Percentiles rank a stretch among this genome's conserved stretches.
phyloP scores from a whole-genome alignment of 2,329 filamentous ascomycete species.

The Monosporascus sp. region DNA sequence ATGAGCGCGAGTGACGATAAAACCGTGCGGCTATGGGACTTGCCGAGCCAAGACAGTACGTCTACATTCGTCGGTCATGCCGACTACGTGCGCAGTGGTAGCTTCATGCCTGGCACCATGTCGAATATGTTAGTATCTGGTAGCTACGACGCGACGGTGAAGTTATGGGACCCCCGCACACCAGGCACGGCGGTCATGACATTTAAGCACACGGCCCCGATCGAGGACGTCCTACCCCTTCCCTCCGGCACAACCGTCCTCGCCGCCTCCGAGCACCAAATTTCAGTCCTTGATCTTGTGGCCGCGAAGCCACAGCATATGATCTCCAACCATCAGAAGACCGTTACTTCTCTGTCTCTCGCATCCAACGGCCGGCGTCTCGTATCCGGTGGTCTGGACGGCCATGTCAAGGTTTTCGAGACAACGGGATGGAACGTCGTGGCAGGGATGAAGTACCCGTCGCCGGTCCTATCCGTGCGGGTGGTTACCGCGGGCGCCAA shows the following conservation, averaged over 20 bases:
- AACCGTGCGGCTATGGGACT: slow-evolving; percentile 90
- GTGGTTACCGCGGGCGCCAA: slow-evolving; percentile 65
- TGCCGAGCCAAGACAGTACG: slow-evolving; percentile 72
- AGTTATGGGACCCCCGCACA: slow-evolving; percentile 85
- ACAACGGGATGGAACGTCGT: slow-evolving; percentile 94
- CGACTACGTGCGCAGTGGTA: slow-evolving; percentile 86
- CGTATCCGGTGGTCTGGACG: slow-evolving; percentile 84
- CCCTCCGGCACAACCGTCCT: slow-evolving; percentile 81
- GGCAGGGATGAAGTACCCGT: slow-evolving; percentile 88
- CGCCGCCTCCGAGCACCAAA: slow-evolving; percentile 76
- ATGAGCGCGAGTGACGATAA: slow-evolving; percentile 90
- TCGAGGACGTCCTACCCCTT: slow-evolving; percentile 85
- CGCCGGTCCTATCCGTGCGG: slow-evolving; percentile 78
- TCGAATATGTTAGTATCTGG: slow-evolving; percentile 81
- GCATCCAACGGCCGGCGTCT: slow-evolving; percentile 77
- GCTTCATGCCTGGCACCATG: slow-evolving; percentile 71
- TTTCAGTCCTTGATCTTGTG: slow-evolving; percentile 88
- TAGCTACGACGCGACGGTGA: slow-evolving; percentile 90
- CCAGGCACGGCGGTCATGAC: slow-evolving; percentile 70
- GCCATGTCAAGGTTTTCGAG: slow-evolving; percentile 95
- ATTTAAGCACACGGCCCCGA: slow-evolving; percentile 86
- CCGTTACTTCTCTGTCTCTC: slow-evolving; percentile 79
- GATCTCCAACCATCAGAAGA: slow-evolving; percentile 95
- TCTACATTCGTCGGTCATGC: slow-evolving; percentile 79
- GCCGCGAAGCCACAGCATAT: slow-evolving; percentile 82